These are phyloP conservation scores for Pyrenula aspistea DNA, from an alignment of 495 filamentous ascomycete species.

Conservation along the genomic window DNA sequence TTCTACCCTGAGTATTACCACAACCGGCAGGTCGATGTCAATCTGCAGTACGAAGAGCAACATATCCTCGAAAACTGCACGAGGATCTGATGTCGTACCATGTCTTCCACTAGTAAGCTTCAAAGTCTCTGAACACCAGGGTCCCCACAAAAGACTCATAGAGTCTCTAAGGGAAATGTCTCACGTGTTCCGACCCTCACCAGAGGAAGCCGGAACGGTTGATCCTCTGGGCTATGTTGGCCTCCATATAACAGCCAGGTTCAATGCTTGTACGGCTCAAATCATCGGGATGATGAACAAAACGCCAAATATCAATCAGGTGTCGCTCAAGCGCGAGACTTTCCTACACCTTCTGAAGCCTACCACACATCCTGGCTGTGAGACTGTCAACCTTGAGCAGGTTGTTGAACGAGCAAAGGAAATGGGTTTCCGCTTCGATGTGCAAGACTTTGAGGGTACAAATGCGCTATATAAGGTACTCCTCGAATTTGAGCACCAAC, in stretches of 20 bases:
- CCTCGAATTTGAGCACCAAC: not conserved
- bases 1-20: not conserved
- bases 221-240: not conserved
- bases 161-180: not conserved
- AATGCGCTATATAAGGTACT: not conserved
- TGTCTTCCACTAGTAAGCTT: not conserved
- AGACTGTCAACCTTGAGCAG: not conserved
- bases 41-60: not conserved
- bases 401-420: not conserved
- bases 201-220: not conserved
- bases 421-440: not conserved
- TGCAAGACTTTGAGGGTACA: not conserved
- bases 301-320: not conserved
- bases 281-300: not conserved
- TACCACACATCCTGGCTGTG: not conserved
- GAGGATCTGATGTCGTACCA: not conserved
- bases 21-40: not conserved
- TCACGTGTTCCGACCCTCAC: not conserved
- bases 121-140: not conserved
- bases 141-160: not conserved
- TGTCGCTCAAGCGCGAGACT: not conserved
- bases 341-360: not conserved
- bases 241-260: not conserved
- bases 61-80: not conserved
- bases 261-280: not conserved